Conservation (phyloP, 805 yeast genomes). For the Brettanomyces bruxellensis region DNA sequence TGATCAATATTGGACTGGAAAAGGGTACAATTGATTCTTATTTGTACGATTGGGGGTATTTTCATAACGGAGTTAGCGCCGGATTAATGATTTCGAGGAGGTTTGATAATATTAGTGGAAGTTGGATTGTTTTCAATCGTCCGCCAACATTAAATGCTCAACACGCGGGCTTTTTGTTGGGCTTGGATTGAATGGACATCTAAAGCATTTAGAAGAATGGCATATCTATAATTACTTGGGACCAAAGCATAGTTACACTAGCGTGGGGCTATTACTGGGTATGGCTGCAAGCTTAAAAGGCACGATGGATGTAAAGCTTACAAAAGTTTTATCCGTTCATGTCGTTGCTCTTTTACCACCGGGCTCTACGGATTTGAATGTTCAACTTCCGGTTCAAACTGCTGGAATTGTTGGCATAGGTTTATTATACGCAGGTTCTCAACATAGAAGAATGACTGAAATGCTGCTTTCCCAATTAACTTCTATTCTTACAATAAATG, state of each 20-base stretch:
- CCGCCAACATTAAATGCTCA: constrained; percentile 65
- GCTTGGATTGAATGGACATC: constrained; percentile 83
- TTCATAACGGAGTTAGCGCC: constrained; percentile 85
- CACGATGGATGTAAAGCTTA: constrained; percentile 74
- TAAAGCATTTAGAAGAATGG: constrained; percentile 85
- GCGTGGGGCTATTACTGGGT: constrained; percentile 82
- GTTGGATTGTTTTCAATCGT: constrained; percentile 86
- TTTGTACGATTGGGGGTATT: constrained; percentile 69
- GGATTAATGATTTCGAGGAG: constrained; percentile 66
- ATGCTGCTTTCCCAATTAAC: constrained; percentile 62
- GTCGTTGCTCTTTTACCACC: constrained; percentile 84
- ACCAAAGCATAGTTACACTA: constrained; percentile 75
- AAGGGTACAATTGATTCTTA: constrained; percentile 41
- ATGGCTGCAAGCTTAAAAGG: constrained; percentile 86
- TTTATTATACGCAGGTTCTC: constrained; percentile 64
- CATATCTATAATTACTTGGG: constrained; percentile 89
- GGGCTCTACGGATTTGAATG: constrained; percentile 86
- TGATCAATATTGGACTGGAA: constrained; percentile 52
- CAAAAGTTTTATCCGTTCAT: constrained; percentile 88
- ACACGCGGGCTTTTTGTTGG: constrained; percentile 92
- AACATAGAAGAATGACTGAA: constrained; percentile 81
- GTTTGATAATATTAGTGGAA: constrained; percentile 66
- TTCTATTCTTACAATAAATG: constrained; percentile 44
- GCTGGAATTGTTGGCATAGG: constrained; percentile 93
- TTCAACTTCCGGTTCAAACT: constrained; percentile 73